Base-by-base conservation (phyloP, 345 rosid genomes). In the Hypericum perforatum region DNA sequence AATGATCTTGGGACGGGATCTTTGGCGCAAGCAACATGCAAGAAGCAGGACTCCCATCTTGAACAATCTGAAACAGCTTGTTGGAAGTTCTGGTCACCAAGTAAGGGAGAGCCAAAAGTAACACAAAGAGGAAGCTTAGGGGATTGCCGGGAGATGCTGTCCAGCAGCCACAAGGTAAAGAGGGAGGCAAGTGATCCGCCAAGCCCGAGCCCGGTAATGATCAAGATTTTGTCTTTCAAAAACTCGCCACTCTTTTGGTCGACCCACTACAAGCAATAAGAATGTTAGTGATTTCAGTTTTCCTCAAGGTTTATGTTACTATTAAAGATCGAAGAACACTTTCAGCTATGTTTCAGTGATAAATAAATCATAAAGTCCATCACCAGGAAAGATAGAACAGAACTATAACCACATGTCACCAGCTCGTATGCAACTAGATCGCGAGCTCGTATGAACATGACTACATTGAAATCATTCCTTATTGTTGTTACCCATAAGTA, bases 181-280 rank as follows among this genome's bases (percentile, higher is more conserved):
- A 89, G 87, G 48, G 80, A 75, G 29, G 95, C 97, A 16, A 85
- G 52, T 0, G 81, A 75, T 58, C 89, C 97, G 66, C 85, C 92
- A 15, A 83, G 59, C 11, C 65, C 59, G 43, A 66, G 65, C 44
- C 95, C 95, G 1, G 87, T 68, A n/a, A 89, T 56, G 53, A 89
- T 68, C 39, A 71, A 63, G 1, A 61, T 75, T 8, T 54, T 40
- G 7, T 61, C 50, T 49, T 9, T 45, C 13, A 16, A 42, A 38
- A 52, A 39, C 12, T 55, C 37, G 9, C 47, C 41, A 3, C 40
- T 13, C 6, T 9, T 16, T 6, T 39, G 47, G 57, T 56, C 59
- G 37, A 15, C 16, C n/a, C 51, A 54, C 66, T 67, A 49, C 32
- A 45, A 43, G 41, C 37, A 22, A 22, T 1, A 22, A 22, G 32